Conservation (phyloP, 352 stramenopile genomes). For the Phytophthora lateralis region DNA sequence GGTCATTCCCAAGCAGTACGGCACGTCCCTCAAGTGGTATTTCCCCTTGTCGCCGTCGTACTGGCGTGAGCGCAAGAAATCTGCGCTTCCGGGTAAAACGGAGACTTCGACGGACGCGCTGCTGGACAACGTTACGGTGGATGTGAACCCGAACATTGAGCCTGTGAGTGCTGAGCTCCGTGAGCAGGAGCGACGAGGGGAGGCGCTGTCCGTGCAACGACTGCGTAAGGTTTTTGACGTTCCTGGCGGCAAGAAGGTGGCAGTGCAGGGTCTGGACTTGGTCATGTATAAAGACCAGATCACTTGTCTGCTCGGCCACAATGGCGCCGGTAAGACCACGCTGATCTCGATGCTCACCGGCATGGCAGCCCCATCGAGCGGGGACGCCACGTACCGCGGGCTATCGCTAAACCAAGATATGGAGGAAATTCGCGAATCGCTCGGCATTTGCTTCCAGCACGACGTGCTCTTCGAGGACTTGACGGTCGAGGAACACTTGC, state of each 20-base stretch:
- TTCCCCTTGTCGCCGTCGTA: constrained; percentile 77
- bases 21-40: constrained; percentile 88
- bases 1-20: constrained; percentile 90
- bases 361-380: constrained; percentile 50
- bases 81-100: not conserved
- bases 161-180: constrained; percentile 42
- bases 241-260: constrained; percentile 80
- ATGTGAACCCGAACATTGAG: constrained; percentile 58
- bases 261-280: constrained; percentile 87
- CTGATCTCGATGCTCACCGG: constrained; percentile 81
- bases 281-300: constrained; percentile 79
- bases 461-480: constrained; percentile 78
- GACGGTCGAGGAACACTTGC: constrained; percentile 68
- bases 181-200: constrained; percentile 53
- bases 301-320: constrained; percentile 78
- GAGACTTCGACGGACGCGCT: constrained; percentile 34
- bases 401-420: constrained; percentile 78
- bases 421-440: constrained; percentile 57
- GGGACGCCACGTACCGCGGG: constrained; percentile 66
- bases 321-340: constrained; percentile 81
- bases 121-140: constrained; percentile 34
- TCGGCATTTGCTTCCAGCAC: constrained; percentile 84
- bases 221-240: constrained; percentile 84
- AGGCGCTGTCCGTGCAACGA: constrained; percentile 56
- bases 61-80: constrained; percentile 22